Evolutionary conservation across 306 rosid genomes (phyloP).

Genomic region (Inga oerstediana): DNA sequence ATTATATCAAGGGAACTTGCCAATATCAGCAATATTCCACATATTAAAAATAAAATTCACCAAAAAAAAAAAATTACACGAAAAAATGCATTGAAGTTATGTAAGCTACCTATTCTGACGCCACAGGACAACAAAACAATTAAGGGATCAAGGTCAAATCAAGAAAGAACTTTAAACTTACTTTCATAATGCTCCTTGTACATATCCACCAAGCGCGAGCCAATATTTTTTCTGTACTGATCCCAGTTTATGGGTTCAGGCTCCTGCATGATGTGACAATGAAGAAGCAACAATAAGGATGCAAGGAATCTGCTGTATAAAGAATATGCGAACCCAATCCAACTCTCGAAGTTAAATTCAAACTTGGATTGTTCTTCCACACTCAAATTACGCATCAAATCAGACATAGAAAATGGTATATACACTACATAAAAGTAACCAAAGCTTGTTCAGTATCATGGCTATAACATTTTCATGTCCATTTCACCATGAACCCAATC

Average conservation of each 20-base stretch:
- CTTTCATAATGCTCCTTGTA: conserved; percentile 96
- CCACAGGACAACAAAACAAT: neutral
- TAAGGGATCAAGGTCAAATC: neutral
- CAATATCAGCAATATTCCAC: neutral
- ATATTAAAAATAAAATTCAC: neutral
- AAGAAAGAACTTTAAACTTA: conserved; percentile 46
- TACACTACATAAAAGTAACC: neutral
- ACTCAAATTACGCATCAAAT: neutral
- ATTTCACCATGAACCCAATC: neutral
- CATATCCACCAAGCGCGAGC: conserved; percentile 93
- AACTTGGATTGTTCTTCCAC: neutral
- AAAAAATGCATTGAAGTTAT: neutral
- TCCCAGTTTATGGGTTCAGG: conserved; percentile 99
- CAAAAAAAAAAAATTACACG: neutral
- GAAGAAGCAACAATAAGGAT: neutral
- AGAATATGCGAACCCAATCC: neutral
- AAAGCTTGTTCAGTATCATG: neutral
- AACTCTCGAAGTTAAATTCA: neutral
- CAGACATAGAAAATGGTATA: neutral
- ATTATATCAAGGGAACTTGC: neutral
- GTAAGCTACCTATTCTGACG: neutral
- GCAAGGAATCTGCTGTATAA: neutral
- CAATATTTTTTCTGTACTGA: conserved; percentile 91
- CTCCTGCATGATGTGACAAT: conserved; percentile 59
- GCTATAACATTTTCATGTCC: neutral